Conservation (phyloP, 169 alveolate genomes). For the Plasmodium knowlesi region DNA sequence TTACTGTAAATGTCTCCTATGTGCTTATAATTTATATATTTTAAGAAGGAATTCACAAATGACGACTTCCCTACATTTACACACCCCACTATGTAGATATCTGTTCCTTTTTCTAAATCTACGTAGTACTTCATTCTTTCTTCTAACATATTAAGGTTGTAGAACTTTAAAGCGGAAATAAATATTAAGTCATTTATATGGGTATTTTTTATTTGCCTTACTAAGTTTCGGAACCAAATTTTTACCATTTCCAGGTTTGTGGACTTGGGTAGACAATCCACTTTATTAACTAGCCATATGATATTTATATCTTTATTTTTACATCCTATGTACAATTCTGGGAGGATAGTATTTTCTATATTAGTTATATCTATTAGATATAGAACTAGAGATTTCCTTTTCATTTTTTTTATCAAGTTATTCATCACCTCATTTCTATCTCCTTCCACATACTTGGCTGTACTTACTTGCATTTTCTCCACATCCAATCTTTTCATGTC, state of each 20-base stretch:
- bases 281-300: slow-evolving; percentile 87
- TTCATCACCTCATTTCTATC: slow-evolving; percentile 71
- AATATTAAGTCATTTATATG: slow-evolving; percentile 85
- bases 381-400: slow-evolving; percentile 83
- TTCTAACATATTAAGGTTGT: slow-evolving; percentile 81
- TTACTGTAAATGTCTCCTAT: slow-evolving; percentile 79
- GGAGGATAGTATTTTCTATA: slow-evolving; percentile 88
- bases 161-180: slow-evolving; percentile 79
- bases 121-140: slow-evolving; percentile 80
- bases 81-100: slow-evolving; percentile 87
- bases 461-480: slow-evolving; percentile 65
- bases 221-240: slow-evolving; percentile 88
- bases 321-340: slow-evolving; percentile 88
- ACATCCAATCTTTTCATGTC: slow-evolving; percentile 49
- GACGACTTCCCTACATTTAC: slow-evolving; percentile 91
- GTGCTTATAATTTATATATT: slow-evolving; percentile 84
- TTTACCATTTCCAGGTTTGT: slow-evolving; percentile 78
- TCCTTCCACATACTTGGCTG: slow-evolving; percentile 52
- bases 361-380: slow-evolving; percentile 87
- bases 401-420: slow-evolving; percentile 76
- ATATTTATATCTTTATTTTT: slow-evolving; percentile 86
- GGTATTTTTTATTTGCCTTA: slow-evolving; percentile 87
- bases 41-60: slow-evolving; percentile 87
- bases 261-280: slow-evolving; percentile 87
- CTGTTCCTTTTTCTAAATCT: slow-evolving; percentile 76